These are phyloP conservation scores for Skeletonema grethae DNA, from an alignment of 108 stramenopile species.

Conservation along the genomic window DNA sequence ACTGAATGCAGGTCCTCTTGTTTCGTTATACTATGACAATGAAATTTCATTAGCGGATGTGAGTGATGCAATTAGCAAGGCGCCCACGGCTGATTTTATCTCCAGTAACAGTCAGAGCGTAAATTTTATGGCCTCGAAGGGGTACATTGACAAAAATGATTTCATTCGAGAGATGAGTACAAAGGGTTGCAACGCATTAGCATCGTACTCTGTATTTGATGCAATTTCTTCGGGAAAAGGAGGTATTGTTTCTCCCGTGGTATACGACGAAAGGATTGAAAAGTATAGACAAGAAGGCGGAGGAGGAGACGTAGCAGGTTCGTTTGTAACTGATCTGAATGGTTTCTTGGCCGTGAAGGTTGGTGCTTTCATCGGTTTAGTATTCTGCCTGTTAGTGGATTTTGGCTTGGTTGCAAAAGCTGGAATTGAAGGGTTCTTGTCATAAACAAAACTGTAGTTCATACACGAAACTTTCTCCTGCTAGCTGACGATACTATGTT, in stretches of 20 bases:
- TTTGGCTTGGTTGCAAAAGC: conserved; percentile 49
- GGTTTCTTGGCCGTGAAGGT: conserved; percentile 37
- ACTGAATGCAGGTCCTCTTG: conserved; percentile 44
- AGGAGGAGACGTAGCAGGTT: conserved; percentile 17
- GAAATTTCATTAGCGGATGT: conserved; percentile 34
- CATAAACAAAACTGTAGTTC: conserved; percentile 8
- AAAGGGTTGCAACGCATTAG: conserved; percentile 43
- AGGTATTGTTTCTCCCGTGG: conserved; percentile 42
- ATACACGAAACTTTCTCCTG: too few relatives aligned
- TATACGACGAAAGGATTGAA: conserved; percentile 35
- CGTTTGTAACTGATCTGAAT: conserved; percentile 43
- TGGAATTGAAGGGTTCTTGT: conserved; percentile 47
- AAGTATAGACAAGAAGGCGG: conserved; percentile 20
- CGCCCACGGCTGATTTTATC: conserved; percentile 40
- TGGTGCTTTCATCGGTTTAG: conserved; percentile 43
- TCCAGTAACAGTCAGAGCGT: conserved; percentile 19
- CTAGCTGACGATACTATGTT: background rate
- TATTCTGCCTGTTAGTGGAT: conserved; percentile 44
- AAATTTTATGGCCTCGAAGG: conserved; percentile 46
- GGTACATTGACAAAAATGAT: conserved; percentile 47
- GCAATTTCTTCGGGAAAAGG: conserved; percentile 49
- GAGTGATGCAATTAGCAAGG: conserved; percentile 22
- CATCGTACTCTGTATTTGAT: conserved; percentile 45
- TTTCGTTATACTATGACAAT: conserved; percentile 37
- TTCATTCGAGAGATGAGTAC: conserved; percentile 36